Evolutionary conservation across 2,329 filamentous ascomycete genomes (phyloP), one percentile per base, ranked within the genome.

Genomic region (Chlorencoelia australis): DNA sequence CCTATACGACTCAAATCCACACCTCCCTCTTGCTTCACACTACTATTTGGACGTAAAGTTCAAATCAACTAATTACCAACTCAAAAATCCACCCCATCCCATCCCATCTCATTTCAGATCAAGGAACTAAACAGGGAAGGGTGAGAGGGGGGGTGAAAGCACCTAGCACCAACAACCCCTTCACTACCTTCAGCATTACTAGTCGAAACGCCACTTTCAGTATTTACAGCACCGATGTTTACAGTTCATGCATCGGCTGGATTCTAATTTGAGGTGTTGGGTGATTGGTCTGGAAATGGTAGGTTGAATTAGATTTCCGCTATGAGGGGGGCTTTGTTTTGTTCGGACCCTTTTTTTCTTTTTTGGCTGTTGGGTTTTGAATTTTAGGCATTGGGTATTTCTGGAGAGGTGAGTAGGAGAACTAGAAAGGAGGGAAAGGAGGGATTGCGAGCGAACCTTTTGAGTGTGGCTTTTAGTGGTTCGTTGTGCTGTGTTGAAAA

Each of bases 261-360:
- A 57, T 88, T 77, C 70, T 77, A 87, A 67, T 91, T 83, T 4
- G 81, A 82, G n/a, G 75, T 63, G n/a, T 62, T 64, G 1, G 82
- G 82, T 15, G 84, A 84, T 47, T 88, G 69, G 2, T 89, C 82
- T 13, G 84, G 85, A 33, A 88, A 73, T 34, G 82, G 82, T 20
- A 93, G 76, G 61, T 86, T 85, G 58, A 76, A 63, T 62, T 79
- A 69, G 53, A 69, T 69, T 59, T 82, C 62, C 35, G 78, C 72
- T 55, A 88, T 80, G 59, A 80, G 65, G 37, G 79, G 65, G 46
- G 65, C 57, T 60, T 83, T 84, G 61, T 54, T 37, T 38, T 51
- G 42, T 37, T 59, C 51, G 62, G 52, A 32, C 50, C 52, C 53
- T 16, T 40, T 48, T 42, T 16, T 28, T 35, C 2, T 28, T n/a